Evolutionary conservation across 108 stramenopile genomes (phyloP), one percentile per base, ranked within the genome.

Genomic region (Skeletonema grethae): DNA sequence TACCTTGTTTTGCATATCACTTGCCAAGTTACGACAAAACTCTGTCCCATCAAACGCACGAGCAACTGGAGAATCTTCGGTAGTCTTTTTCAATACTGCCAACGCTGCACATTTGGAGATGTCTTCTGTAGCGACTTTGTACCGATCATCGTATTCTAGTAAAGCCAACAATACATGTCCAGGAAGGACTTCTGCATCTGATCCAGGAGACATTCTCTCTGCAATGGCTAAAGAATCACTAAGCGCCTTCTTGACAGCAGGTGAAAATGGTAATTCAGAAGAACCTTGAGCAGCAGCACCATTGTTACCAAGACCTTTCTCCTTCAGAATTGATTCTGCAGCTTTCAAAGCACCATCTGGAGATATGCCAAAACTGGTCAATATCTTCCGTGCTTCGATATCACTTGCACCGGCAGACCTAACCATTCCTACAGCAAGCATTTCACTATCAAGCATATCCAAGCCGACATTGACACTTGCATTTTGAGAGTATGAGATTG

Each of bases 141-240:
- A 81, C 64, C 69, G 70, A 50, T 73, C 70, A 60, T 76, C 72
- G 70, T 65, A 71, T 56, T 81, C 65, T 35, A 84, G 41, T 28
- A 86, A 28, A 1, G 79, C 85, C 10, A 83, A 56, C 13, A 86
- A 61, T 16, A 86, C 76, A 66, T 86, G 82, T 38, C 83, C 82
- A 25, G 82, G 67, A 8, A 69, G 68, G 22, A 86, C 79, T 18
- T 61, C 30, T 5, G 53, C 61, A 65, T 70, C 72, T 5, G 29
- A 15, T 2, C 22, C 57, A 16, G 69, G 56, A 41, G 70, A 65
- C 55, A 86, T 72, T 16, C 76, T 65, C 16, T 73, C 61, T 4
- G 80, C 82, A n/a, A 83, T 75, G 67, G 71, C 59, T 9, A 73
- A 43, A 3, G 85, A 82, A 34, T 59, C 57, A 41, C 59, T 63